These are phyloP conservation scores for Leishmania braziliensis DNA, from an alignment of 208 protist genomes.

Conservation along the genomic window DNA sequence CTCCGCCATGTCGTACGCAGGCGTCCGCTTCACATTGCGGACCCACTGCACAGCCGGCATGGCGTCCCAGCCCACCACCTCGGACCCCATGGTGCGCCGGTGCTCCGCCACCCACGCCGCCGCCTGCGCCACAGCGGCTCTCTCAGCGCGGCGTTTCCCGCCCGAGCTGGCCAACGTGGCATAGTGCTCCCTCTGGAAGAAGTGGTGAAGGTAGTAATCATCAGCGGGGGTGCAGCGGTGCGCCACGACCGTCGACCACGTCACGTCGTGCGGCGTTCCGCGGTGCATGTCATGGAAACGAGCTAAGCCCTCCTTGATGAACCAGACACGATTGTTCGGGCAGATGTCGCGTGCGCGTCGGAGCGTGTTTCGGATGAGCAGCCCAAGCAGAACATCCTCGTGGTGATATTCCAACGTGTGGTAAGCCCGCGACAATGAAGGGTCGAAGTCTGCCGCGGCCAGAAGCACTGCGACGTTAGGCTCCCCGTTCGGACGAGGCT, in stretches of 20 bases:
- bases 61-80: conserved; percentile 10
- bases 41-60: neutral
- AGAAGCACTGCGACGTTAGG: too few relatives aligned
- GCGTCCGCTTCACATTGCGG: neutral
- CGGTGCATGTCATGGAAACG: conserved; percentile 24
- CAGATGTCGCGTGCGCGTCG: neutral
- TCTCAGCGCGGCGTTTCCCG: too few relatives aligned
- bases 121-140: neutral
- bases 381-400: conserved; percentile 7
- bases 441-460: too few relatives aligned
- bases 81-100: neutral
- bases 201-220: conserved; percentile 11
- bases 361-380: neutral
- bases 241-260: conserved; percentile 20
- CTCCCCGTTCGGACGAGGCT: neutral
- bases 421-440: neutral
- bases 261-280: conserved; percentile 8
- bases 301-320: neutral
- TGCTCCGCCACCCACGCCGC: conserved; percentile 5
- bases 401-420: neutral
- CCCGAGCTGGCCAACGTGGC: too few relatives aligned
- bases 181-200: conserved; percentile 5
- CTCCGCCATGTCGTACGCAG: neutral
- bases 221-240: conserved; percentile 25
- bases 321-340: neutral